Base-by-base conservation (phyloP, 352 stramenopile genomes). In the Aphanomyces stellatus region DNA sequence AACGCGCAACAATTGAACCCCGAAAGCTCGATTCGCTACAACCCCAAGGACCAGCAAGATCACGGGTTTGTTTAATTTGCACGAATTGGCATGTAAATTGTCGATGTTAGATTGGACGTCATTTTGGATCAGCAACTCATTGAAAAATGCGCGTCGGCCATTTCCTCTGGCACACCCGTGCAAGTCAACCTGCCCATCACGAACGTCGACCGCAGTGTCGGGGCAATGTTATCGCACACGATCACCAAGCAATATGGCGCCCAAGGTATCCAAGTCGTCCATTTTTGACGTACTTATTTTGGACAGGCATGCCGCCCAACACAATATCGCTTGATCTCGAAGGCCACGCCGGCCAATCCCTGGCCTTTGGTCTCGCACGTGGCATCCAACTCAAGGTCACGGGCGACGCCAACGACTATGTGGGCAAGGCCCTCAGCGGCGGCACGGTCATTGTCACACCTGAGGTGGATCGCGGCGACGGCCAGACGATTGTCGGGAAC, bases 371-470 rank as follows among this genome's bases (percentile, higher is more conserved):
- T 59, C 76, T 98, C 67, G 90, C 90, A 0, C 96, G 96, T 75
- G 95, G 95, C 71, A 85, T 99, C 48, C 93, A 85, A 51, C 82
- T 98, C 40, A 89, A 93, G 65, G 72, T 90, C 28, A 80, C 96
- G 49, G 96, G 96, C 46, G 96, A 98, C 79, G 93, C 91, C 42
- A 98, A 99, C 76, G 96, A 99, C 76, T 98, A 98, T 71, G 91
- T 96, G 27, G 94, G 93, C 70, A 99, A 98, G 79, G 88, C 91
- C 35, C 79, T 98, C 34, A 97, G 87, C 37, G 93, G 93, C 46
- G 92, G 94, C 68, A 94, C 96, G 69, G 90, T 98, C 71, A 78
- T 88, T 28, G 93, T 98, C 15, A 96, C 87, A 69, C 94, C 94
- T 25, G 60, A 53, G n/a, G 77, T 79, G 4, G 76, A 86, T 53